Base-by-base conservation (phyloP, 305 asterid genomes). In the Solanum aculeatissimum region DNA sequence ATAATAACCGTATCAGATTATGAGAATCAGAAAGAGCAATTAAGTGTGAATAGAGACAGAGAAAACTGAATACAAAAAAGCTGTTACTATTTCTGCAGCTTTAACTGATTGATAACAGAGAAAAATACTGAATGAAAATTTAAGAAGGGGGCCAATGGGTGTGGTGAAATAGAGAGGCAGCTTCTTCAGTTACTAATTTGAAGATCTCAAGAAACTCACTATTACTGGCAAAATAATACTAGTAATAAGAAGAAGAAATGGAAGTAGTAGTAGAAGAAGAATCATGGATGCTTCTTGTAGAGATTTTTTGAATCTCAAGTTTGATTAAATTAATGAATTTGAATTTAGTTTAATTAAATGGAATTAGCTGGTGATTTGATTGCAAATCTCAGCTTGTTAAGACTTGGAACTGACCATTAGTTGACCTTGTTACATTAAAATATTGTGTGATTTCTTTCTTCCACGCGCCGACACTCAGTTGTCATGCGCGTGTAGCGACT, bases 241-340 rank as follows among this genome's bases (percentile, higher is more conserved):
- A 69, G 23, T 11, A 35, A 29, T 2, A 58, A 9, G 4, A 21
- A 77, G 43, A 77, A 42, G 71, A 40, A 54, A 42, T 81, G 57
- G 57, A 19, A 23, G 75, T 40, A 69, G 79, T 25, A 58, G 23
- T 4, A 35, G 83, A 35, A 87, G 97, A 88, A 91, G 95, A 81
- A 91, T 87, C 91, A 86, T 85, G 95, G 95, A 91, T 91, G 93
- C 87, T 95, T 93, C 97, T 89, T 85, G 69, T 6, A 12, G 81
- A 66, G 92, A 89, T 85, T 84, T 87, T 94, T 93, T 94, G 96
- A 94, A 94, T 93, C 94, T 91, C 84, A 89, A 89, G 93, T 91
- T 88, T 85, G 92, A 89, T 86, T 93, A 92, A 75, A 90, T 69
- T 62, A 90, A 84, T 65, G 60, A 35, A 16, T 49, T 49, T 75